Conservation (phyloP, 345 rosid genomes). For the Salix suchowensis region DNA sequence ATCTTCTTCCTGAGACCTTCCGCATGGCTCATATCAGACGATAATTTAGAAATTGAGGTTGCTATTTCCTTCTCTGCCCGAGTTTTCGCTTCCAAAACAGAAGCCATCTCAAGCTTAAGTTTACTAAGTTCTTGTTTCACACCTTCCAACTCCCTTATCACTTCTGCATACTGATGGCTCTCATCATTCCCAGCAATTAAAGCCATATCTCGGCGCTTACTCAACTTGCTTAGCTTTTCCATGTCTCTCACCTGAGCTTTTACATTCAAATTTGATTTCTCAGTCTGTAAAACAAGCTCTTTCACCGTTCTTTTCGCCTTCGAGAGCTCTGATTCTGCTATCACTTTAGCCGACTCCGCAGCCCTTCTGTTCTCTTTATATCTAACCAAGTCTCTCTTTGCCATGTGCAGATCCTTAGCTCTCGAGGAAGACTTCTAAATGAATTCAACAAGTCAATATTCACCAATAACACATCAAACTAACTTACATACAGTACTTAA, state of each 20-base stretch:
- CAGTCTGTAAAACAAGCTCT: conserved; percentile 43
- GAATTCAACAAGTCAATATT: neutral
- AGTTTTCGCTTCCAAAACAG: conserved; percentile 52
- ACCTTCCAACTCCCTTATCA: conserved; percentile 47
- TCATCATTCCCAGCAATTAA: conserved; percentile 11
- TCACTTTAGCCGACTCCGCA: conserved; percentile 39
- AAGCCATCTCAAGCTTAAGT: conserved; percentile 70
- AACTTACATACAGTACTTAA: neutral
- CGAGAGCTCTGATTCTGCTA: conserved; percentile 55
- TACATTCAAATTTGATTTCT: conserved; percentile 36
- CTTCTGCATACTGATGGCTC: conserved; percentile 29
- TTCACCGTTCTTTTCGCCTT: conserved; percentile 38
- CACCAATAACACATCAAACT: neutral
- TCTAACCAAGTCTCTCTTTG: conserved; percentile 42
- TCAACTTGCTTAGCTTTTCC: conserved; percentile 26
- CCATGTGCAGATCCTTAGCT: conserved; percentile 55
- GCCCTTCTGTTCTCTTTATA: conserved; percentile 48
- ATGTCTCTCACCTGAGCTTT: conserved; percentile 22
- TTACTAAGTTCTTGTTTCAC: conserved; percentile 64
- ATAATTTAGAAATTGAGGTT: conserved; percentile 22
- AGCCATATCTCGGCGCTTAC: conserved; percentile 14
- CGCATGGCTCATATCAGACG: conserved; percentile 26
- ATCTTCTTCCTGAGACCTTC: conserved; percentile 59
- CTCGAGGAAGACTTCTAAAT: conserved; percentile 42
- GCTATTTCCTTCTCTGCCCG: conserved; percentile 44